Conservation (phyloP, 306 rosid species). For the Cotoneaster glaucophyllus region DNA sequence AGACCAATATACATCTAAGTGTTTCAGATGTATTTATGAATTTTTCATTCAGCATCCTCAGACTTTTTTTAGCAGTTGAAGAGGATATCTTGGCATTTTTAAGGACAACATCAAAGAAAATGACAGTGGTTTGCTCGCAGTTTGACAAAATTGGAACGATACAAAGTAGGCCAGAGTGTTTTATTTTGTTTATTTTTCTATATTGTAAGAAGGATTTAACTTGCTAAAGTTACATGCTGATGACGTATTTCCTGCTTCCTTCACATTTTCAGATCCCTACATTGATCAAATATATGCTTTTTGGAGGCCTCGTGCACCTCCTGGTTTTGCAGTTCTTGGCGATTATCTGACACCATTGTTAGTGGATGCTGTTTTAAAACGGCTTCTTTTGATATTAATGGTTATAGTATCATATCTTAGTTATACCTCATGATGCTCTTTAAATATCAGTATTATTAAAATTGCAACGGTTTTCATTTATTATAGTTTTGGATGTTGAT, state of each 20-base stretch:
- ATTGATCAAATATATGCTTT: conserved; percentile 69
- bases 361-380: conserved; percentile 29
- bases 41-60: conserved; percentile 91
- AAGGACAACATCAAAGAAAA: conserved; percentile 82
- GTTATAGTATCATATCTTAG: neutral
- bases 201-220: neutral
- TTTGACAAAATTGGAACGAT: conserved; percentile 88
- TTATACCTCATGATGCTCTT: neutral
- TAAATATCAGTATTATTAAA: neutral
- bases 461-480: neutral
- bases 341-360: conserved; percentile 88
- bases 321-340: conserved; percentile 91
- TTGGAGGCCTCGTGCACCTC: conserved; percentile 97
- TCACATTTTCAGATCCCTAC: conserved; percentile 48
- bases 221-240: conserved; percentile 10
- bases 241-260: conserved; percentile 12
- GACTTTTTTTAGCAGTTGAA: conserved; percentile 85
- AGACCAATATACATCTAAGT: conserved; percentile 70
- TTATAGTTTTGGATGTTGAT: neutral
- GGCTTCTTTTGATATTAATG: conserved; percentile 19
- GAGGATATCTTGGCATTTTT: conserved; percentile 83
- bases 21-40: conserved; percentile 89
- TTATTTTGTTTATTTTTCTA: conserved; percentile 6
- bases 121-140: conserved; percentile 82
- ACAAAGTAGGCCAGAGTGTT: conserved; percentile 32